Evolutionary conservation across 1,284 basidiomycete species (phyloP).

Genomic region (Dichomitus squalens): DNA sequence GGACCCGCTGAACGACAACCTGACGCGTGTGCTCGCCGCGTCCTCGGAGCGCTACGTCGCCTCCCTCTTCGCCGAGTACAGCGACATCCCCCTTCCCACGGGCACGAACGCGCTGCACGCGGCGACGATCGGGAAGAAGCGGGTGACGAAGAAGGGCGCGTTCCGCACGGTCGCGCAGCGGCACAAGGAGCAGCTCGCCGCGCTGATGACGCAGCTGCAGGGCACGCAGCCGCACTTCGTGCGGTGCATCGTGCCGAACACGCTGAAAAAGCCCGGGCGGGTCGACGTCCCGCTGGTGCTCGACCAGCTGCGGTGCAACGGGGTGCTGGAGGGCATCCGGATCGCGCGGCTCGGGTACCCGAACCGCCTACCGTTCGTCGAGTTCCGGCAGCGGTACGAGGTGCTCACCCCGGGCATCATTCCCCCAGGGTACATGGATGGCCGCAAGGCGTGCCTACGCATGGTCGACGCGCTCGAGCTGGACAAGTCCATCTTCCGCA

Average conservation of each 20-base stretch:
- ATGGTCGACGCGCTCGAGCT: constrained; percentile 93
- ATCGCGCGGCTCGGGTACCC: constrained; percentile 98
- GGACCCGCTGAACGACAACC: constrained; percentile 96
- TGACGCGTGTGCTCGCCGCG: constrained; percentile 85
- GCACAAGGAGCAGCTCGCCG: constrained; percentile 94
- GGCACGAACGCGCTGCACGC: constrained; percentile 39
- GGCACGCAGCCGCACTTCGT: constrained; percentile 99
- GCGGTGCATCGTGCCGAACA: constrained; percentile 97
- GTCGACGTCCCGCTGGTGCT: constrained; percentile 95
- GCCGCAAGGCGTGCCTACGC: constrained; percentile 89
- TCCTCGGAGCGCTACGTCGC: constrained; percentile 87
- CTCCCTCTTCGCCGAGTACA: constrained; percentile 84
- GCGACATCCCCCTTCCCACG: constrained; percentile 43
- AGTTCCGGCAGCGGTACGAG: constrained; percentile 97
- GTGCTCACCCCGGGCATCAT: constrained; percentile 93
- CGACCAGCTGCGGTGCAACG: constrained; percentile 97
- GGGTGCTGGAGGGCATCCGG: constrained; percentile 98
- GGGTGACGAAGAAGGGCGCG: constrained; percentile 90
- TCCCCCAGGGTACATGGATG: constrained; percentile 95
- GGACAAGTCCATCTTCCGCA: constrained; percentile 84
- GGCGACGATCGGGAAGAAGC: constrained; percentile 67
- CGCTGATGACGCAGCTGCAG: constrained; percentile 90
- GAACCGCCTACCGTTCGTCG: constrained; percentile 94
- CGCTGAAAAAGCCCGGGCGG: constrained; percentile 88
- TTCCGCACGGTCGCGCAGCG: constrained; percentile 96